phyloP scores from a whole-genome alignment of 2,329 filamentous ascomycete species.

The Pseudopithomyces chartarum region DNA sequence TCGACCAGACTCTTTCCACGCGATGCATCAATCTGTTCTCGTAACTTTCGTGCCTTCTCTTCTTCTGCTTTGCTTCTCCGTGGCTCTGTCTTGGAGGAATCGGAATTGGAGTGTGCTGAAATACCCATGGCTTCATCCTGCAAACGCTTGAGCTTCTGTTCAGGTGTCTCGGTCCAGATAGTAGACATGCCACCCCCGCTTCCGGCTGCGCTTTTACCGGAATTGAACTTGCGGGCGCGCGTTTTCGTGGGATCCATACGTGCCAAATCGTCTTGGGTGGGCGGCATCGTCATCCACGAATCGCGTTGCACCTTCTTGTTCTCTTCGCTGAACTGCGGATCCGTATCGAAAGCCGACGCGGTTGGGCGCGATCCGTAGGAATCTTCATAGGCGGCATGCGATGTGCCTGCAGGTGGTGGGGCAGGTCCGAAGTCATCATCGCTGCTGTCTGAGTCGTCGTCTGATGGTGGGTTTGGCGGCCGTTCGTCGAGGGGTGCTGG shows the following conservation, averaged over 20 bases:
- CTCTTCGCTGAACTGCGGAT: constrained; percentile 34
- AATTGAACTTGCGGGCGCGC: constrained; percentile 81
- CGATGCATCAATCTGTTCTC: constrained; percentile 58
- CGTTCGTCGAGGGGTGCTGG: constrained; percentile 55
- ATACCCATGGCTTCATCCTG: constrained; percentile 84
- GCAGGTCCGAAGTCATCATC: constrained; percentile 55
- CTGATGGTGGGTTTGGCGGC: constrained; percentile 46
- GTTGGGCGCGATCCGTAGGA: constrained; percentile 9
- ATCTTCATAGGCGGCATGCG: constrained; percentile 17
- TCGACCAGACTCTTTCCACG: constrained; percentile 53
- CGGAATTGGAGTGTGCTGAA: constrained; percentile 46
- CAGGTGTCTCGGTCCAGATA: constrained; percentile 89
- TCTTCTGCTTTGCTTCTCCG: constrained; percentile 47
- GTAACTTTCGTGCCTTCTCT: constrained; percentile 56
- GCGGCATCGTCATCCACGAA: constrained; percentile 63
- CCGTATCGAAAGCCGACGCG: constrained; percentile 39
- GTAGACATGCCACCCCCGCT: constrained; percentile 57
- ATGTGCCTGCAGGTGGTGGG: constrained; percentile 42
- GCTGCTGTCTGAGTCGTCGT: constrained; percentile 42
- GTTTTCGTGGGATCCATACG: constrained; percentile 83
- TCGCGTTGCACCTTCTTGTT: constrained; percentile 68
- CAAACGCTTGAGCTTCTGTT: constrained; percentile 80
- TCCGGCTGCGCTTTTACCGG: constrained; percentile 62
- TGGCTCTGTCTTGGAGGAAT: constrained; percentile 31
- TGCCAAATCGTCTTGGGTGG: constrained; percentile 56